Evolutionary conservation across 225 moss, liverwort and hornwort species (phyloP), one percentile per base, ranked within the genome.

Genomic region (Pleurozium schreberi): DNA sequence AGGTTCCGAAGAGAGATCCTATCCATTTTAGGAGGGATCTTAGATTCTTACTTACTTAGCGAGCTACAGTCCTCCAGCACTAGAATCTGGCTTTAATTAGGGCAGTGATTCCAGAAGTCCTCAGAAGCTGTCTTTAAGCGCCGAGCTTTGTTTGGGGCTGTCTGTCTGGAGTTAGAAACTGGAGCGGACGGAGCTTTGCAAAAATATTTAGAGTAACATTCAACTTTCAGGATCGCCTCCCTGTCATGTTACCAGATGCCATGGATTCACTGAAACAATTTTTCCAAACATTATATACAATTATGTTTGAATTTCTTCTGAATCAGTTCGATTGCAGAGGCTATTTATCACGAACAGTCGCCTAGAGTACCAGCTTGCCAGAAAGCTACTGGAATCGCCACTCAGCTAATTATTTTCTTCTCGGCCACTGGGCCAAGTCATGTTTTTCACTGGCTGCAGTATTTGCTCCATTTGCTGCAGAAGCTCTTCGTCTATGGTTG

Each of bases 351-450:
- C 5, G 23, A 31, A 55, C 43, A 82, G 50, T 59, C 52, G 38
- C 55, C 23, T 16, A 16, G 40, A 78, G 53, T 81, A n/a, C 65
- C 55, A 21, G 30, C 85, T 60, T 86, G 38, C 69, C 26, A 81
- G 85, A n/a, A 85, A 81, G 45, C 33, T 49, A 85, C 52, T 40
- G 42, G 47, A 76, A 38, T 43, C 14, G 57, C 63, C 49, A 62
- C 52, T 34, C 71, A 68, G 62, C 86, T 93, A 95, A 47, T 97
- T 96, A 52, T 97, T 96, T 85, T 96, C 96, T 53, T 91, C 92
- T 83, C 91, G 93, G 42, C 98, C 98, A 89, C 95, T 97, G 38
- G 93, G 84, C 98, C 98, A 99, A 38, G 92, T 94, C 87, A 96
- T 80, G 85, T 95, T 96, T 81, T 95, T 97, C 88, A 96, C 98